Evolutionary conservation across 495 filamentous ascomycete species (phyloP).

Genomic region (Penicillium daleae): DNA sequence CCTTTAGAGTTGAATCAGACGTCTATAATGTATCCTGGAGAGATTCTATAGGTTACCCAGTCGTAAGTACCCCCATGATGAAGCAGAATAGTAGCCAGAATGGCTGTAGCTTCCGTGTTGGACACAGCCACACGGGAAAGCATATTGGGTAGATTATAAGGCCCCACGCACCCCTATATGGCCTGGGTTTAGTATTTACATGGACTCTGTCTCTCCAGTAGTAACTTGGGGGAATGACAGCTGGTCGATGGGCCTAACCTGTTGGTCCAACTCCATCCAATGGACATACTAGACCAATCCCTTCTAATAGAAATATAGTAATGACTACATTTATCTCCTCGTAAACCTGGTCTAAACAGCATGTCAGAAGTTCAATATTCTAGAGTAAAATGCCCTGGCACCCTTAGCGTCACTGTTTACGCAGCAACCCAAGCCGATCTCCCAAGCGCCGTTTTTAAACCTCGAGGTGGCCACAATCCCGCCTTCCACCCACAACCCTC

Average conservation of each 20-base stretch:
- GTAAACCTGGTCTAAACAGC: not conserved
- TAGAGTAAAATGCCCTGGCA: not conserved
- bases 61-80: not conserved
- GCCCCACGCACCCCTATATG: not conserved
- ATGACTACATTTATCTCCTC: not conserved
- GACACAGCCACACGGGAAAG: not conserved
- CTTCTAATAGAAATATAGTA: not conserved
- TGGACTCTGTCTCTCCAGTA: not conserved
- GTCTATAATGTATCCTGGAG: no score
- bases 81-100: not conserved
- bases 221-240: not conserved
- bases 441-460: slow-evolving; percentile 9
- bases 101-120: not conserved
- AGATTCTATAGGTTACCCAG: no score
- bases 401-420: slow-evolving; percentile 13
- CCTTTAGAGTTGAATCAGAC: not conserved
- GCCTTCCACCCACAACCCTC: slow-evolving; percentile 24
- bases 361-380: not conserved
- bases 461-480: slow-evolving; percentile 9
- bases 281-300: not conserved
- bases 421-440: slow-evolving; percentile 12
- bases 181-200: not conserved
- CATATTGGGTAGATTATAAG: not conserved
- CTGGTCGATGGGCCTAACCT: not conserved
- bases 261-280: not conserved